Evolutionary conservation across 1,139 yeast genomes (phyloP).

Genomic region (Diutina neorugosa): DNA sequence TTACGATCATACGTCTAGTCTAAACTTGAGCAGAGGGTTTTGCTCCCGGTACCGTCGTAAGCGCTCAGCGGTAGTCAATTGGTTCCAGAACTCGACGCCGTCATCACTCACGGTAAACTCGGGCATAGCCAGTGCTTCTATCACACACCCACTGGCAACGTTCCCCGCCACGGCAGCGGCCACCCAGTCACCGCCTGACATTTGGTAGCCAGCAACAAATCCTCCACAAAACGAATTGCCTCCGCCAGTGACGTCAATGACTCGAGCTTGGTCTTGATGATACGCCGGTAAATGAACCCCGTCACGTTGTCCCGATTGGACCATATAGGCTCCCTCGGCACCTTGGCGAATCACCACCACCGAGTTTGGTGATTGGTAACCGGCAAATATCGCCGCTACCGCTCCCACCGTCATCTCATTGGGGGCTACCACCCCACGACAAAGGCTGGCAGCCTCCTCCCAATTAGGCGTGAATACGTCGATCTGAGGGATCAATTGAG

Average conservation of each 20-base stretch:
- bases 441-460: slow-evolving; percentile 48
- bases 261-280: slow-evolving; percentile 39
- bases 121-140: slow-evolving; percentile 41
- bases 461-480: slow-evolving; percentile 74
- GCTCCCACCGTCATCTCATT: slow-evolving; percentile 13
- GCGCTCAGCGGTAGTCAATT: not conserved
- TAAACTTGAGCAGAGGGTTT: not conserved
- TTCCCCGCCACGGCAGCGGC: slow-evolving; percentile 59
- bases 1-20: not conserved
- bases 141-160: slow-evolving; percentile 65
- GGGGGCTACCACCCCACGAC: slow-evolving; percentile 8
- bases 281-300: slow-evolving; percentile 55
- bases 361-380: slow-evolving; percentile 25
- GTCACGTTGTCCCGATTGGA: slow-evolving; percentile 8
- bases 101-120: not conserved
- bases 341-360: slow-evolving; percentile 66
- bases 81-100: not conserved
- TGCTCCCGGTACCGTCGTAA: not conserved
- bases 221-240: slow-evolving; percentile 88
- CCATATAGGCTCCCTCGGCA: slow-evolving; percentile 41
- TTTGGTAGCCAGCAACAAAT: slow-evolving; percentile 45
- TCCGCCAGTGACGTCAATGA: slow-evolving; percentile 88
- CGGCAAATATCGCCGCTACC: slow-evolving; percentile 27
- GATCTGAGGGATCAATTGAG: slow-evolving; percentile 30
- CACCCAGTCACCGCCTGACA: slow-evolving; percentile 36